Evolutionary conservation across 768 basidiomycete species (phyloP), one percentile per base, ranked within the genome.

Genomic region (Collybiopsis confluens): DNA sequence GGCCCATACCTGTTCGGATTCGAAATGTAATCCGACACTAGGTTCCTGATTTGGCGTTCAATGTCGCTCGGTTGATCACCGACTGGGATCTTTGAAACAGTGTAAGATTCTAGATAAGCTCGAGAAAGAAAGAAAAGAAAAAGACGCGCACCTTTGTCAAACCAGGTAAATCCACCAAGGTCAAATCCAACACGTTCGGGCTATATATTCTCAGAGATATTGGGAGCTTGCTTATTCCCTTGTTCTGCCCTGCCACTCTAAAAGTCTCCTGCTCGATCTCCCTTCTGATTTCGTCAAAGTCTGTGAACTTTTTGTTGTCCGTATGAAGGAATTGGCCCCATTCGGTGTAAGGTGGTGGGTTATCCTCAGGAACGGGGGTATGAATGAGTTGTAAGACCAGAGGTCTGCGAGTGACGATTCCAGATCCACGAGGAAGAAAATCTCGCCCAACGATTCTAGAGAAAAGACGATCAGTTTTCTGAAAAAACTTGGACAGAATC

Each of bases 251-350:
- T 0, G 97, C 97, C 16, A 99, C 95, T 41, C 97, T 77, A 68
- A 87, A 94, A 1, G 97, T 99, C 75, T 99, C 97, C 66, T 91
- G 88, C 70, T 99, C 97, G 55, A 99, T 99, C 74, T 99, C 97
- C 59, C 87, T 89, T 37, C 96, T 80, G 59, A 98, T 89, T 62
- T 98, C 96, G 42, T 80, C 75, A 64, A 95, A 98, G 65, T 98
- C 96, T n/a, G 92, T 94, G 72, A 94, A 98, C 37, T 90, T 83
- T 67, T 91, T 92, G 79, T 98, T 92, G 79, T 98, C 95, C 53
- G 96, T 77, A 68, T 99, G 97, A 26, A 98, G 80, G 70, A 99
- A 99, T 69, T 98, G 97, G 42, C 84, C 96, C 86, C 95, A 98
- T 79, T 98, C 96, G 1, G 83, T 77, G 59, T 80, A 78, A 65